Evolutionary conservation across 345 rosid species (phyloP).

Genomic region (Boechera divaricarpa): DNA sequence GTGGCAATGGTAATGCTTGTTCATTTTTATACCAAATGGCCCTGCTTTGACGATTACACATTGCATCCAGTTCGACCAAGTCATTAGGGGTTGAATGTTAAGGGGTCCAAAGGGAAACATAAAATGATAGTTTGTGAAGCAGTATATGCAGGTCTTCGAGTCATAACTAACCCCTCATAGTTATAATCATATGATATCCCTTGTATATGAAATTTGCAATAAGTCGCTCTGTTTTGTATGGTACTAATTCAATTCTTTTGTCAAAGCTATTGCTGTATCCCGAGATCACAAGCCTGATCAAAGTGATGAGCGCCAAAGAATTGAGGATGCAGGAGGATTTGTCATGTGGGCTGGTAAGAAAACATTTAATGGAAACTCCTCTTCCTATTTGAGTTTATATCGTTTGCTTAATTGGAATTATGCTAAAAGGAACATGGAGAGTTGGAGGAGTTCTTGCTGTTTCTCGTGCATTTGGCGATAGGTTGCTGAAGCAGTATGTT

Average conservation of each 20-base stretch:
- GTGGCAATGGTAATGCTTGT: constrained; percentile 75
- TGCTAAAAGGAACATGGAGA: constrained; percentile 89
- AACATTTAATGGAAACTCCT: not conserved
- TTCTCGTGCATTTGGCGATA: constrained; percentile 99
- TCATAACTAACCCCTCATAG: not conserved
- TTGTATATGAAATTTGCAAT: not conserved
- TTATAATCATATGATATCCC: constrained; percentile 3
- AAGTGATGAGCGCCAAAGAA: constrained; percentile 95
- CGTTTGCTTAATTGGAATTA: constrained; percentile 10
- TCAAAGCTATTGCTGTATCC: constrained; percentile 91
- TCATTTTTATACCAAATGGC: not conserved
- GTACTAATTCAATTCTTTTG: constrained; percentile 19
- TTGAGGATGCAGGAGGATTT: constrained; percentile 99
- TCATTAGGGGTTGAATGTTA: not conserved
- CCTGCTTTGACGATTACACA: not conserved
- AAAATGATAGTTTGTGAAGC: not conserved
- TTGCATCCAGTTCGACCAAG: not conserved
- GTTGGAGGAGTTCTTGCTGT: constrained; percentile 99
- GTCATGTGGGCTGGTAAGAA: constrained; percentile 98
- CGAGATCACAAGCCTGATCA: constrained; percentile 99
- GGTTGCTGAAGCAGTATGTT: constrained; percentile 95
- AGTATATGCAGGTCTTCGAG: not conserved
- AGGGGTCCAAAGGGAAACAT: not conserved
- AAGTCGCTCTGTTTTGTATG: not conserved
- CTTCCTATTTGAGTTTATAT: constrained; percentile 4